These are phyloP conservation scores for Niebla homalea DNA, from an alignment of 495 filamentous ascomycete species.

Conservation along the genomic window DNA sequence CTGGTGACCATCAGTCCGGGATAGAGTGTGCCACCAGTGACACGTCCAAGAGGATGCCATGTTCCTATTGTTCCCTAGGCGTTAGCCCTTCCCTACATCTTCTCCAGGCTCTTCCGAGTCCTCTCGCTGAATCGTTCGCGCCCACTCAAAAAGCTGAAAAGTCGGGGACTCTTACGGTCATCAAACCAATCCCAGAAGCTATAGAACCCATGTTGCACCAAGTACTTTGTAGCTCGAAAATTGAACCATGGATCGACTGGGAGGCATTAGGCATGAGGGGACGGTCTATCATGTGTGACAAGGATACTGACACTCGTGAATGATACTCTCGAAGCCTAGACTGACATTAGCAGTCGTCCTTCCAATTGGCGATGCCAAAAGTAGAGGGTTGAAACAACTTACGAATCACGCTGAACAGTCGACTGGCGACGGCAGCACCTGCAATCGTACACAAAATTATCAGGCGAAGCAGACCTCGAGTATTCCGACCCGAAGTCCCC, in stretches of 20 bases:
- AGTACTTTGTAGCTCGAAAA: conserved; percentile 95
- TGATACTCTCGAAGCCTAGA: conserved; percentile 94
- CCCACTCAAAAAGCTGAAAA: not conserved
- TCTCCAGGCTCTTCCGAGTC: not conserved
- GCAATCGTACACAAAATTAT: conserved; percentile 90
- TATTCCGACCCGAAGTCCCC: conserved; percentile 56
- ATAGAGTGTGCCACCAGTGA: conserved; percentile 96
- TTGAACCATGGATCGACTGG: conserved; percentile 99
- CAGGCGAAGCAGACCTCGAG: conserved; percentile 74
- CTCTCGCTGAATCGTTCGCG: not conserved
- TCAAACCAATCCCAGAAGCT: conserved; percentile 99
- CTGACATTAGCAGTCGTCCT: conserved; percentile 22
- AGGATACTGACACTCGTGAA: conserved; percentile 81
- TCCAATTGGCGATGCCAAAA: not conserved
- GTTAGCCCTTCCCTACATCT: conserved; percentile 2
- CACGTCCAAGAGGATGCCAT: conserved; percentile 98
- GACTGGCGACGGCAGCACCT: conserved; percentile 81
- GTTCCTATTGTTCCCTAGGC: conserved; percentile 44
- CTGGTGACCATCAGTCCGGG: conserved; percentile 99
- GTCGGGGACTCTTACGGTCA: conserved; percentile 48
- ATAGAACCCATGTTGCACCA: conserved; percentile 93
- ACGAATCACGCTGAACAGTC: conserved; percentile 97
- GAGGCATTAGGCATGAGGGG: conserved; percentile 8
- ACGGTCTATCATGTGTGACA: conserved; percentile 3
- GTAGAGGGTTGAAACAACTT: conserved; percentile 28